Conservation (phyloP, 2,329 filamentous ascomycete genomes). For the Graphilbum sp. region DNA sequence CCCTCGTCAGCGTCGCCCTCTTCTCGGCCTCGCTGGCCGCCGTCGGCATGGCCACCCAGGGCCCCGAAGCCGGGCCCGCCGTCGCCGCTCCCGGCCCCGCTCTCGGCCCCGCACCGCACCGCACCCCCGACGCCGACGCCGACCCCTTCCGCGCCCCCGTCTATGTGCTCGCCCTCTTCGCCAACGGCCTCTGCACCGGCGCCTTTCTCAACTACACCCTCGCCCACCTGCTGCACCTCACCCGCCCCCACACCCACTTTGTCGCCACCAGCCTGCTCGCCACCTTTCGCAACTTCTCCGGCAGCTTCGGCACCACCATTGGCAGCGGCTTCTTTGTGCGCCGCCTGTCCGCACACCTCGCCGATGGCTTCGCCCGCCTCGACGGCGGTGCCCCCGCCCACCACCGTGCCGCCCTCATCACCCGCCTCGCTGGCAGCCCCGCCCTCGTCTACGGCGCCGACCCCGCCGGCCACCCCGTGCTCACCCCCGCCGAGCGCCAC, state of each 20-base stretch:
- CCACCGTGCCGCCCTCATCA: constrained; percentile 21
- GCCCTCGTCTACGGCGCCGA: constrained; percentile 28
- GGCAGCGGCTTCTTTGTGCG: constrained; percentile 62
- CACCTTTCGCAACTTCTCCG: constrained; percentile 69
- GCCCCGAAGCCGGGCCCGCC: constrained; percentile 22
- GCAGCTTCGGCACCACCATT: constrained; percentile 64
- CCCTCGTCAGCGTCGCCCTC: constrained; percentile 39
- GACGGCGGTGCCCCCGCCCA: constrained; percentile 20
- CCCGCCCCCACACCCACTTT: constrained; percentile 48
- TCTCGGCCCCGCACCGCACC: too few species aligned
- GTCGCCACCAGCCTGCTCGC: constrained; percentile 60
- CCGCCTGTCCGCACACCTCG: constrained; percentile 36
- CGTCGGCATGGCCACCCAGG: constrained; percentile 29
- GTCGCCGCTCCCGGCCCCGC: constrained; percentile 31
- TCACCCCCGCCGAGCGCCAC: constrained; percentile 23
- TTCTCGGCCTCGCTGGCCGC: constrained; percentile 39
- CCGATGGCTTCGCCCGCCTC: constrained; percentile 35
- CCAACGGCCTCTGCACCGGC: constrained; percentile 58
- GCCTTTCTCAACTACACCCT: constrained; percentile 66
- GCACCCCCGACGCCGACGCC: constrained; percentile 22
- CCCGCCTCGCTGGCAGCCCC: constrained; percentile 32
- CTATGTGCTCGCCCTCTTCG: constrained; percentile 45
- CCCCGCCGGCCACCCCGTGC: constrained; percentile 3
- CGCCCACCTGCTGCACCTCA: constrained; percentile 63
- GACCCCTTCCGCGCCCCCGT: constrained; percentile 27